A percentile compares a stretch with the other conserved stretches of the same genome.
Conservation (phyloP, 2,329 filamentous ascomycete genomes). For the Xylaria sp. region DNA sequence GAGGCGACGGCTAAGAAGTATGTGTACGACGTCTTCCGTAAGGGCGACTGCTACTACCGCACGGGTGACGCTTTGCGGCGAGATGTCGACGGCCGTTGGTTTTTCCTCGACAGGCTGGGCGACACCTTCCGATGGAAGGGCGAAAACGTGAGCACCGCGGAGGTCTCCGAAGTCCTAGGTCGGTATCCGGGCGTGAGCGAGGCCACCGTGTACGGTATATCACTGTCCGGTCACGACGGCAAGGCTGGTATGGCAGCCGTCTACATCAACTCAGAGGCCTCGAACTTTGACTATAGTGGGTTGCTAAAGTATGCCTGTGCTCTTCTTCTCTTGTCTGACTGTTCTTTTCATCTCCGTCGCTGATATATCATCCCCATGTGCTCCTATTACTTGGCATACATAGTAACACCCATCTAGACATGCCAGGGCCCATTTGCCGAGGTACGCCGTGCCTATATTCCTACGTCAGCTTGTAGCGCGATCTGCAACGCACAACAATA, state of each 20-base stretch:
- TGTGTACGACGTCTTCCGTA: slow-evolving; percentile 69
- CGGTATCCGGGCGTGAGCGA: slow-evolving; percentile 68
- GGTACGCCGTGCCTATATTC: slow-evolving; percentile 81
- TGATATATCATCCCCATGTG: neutral
- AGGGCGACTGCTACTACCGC: slow-evolving; percentile 75
- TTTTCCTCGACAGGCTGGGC: slow-evolving; percentile 74
- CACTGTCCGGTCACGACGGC: slow-evolving; percentile 73
- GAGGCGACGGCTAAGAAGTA: slow-evolving; percentile 75
- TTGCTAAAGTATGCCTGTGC: slow-evolving; percentile 61
- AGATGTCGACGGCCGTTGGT: slow-evolving; percentile 72
- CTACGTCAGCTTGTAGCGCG: slow-evolving; percentile 68
- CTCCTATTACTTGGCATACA: neutral
- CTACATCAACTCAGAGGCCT: slow-evolving; percentile 60
- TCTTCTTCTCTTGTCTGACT: slow-evolving; percentile 2
- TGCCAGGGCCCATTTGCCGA: slow-evolving; percentile 68
- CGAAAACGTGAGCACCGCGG: slow-evolving; percentile 73
- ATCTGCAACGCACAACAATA: slow-evolving; percentile 78
- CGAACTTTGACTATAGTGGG: slow-evolving; percentile 66
- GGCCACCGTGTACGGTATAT: slow-evolving; percentile 76
- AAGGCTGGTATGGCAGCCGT: slow-evolving; percentile 73
- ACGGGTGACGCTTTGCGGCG: slow-evolving; percentile 73
- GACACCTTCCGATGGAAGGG: slow-evolving; percentile 82
- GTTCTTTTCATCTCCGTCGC: neutral
- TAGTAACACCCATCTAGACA: slow-evolving; percentile 51
- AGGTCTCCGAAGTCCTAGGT: slow-evolving; percentile 73